Base-by-base conservation (phyloP, 768 basidiomycete species). In the Boletellus emodensis region DNA sequence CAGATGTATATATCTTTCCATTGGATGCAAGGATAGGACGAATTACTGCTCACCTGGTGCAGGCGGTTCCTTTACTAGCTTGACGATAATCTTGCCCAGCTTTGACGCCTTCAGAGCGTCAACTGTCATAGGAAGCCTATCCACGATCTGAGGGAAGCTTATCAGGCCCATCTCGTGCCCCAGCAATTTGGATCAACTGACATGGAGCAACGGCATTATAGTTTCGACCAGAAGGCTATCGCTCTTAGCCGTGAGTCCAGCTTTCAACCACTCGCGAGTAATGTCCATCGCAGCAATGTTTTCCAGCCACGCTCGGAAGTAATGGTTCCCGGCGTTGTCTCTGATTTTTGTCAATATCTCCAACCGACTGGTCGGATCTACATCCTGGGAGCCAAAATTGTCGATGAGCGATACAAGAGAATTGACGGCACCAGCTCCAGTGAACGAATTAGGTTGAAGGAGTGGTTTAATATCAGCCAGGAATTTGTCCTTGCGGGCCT, bases 291-390 rank as follows among this genome's bases (percentile, higher is more conserved):
- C 90, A 35, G 68, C 66, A 39, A 62, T n/a, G 63, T 87, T 90
- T 65, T 90, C 89, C 14, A 82, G 78, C 89, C 90, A 92, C 5
- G 88, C 89, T 38, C 87, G 82, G 65, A 87, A 91, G 62, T 92
- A 93, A 60, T 89, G 87, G 62, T 90, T 89, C 37, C 83, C 86
- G 26, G 90, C 90, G 42, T 84, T 81, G 66, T 93, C 89, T 55
- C 90, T 78, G 56, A 92, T 86, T 68, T 83, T 85, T 15, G 84
- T 85, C 48, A 93, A 69, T 46, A 92, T 84, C 63, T 92, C 87
- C 48, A 86, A 62, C 6, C 90, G 83, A 17, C 76, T 76, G n/a
- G 70, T 52, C 6, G 79, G 70, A 48, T 89, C 85, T 20, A 89
- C 82, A 22, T 89, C 85, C 42, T 74, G 62, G 15, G 77, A 68